phyloP scores from a whole-genome alignment of 768 basidiomycete genomes.

The Mycena filopes region DNA sequence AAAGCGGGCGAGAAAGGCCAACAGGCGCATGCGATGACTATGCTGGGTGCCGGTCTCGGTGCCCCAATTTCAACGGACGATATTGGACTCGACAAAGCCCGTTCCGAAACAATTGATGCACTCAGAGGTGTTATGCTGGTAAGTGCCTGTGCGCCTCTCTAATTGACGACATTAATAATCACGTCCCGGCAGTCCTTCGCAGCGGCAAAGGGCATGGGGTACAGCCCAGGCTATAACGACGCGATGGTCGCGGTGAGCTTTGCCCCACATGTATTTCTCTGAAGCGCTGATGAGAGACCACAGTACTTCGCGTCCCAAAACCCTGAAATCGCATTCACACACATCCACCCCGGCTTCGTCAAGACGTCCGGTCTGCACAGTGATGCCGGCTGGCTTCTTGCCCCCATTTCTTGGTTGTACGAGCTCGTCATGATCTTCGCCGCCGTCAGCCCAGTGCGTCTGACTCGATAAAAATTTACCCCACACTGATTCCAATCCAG shows the following conservation, averaged over 20 bases:
- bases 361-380: conserved; percentile 27
- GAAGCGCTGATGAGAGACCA: no score
- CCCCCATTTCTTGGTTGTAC: conserved; percentile 8
- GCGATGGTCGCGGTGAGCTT: conserved; percentile 9
- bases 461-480: no score
- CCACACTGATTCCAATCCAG: background rate
- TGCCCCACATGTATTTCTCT: no score
- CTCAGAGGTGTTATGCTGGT: conserved; percentile 8
- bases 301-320: conserved; percentile 37
- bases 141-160: background rate
- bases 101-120: background rate
- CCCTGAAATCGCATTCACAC: conserved; percentile 37
- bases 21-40: conserved; percentile 22
- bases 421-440: conserved; percentile 5
- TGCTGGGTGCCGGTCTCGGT: conserved; percentile 22
- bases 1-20: conserved; percentile 42
- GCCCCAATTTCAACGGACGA: conserved; percentile 19
- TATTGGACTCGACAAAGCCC: conserved; percentile 20
- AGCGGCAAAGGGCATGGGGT: conserved; percentile 5
- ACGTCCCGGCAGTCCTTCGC: background rate
- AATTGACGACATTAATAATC: background rate
- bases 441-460: conserved; percentile 8
- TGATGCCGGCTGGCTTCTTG: conserved; percentile 13
- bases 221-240: conserved; percentile 16
- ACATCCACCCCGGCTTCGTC: conserved; percentile 39